Evolutionary conservation across 2,329 filamentous ascomycete species (phyloP), one percentile per base, ranked within the genome.

Genomic region (Trichophyton rubrum): DNA sequence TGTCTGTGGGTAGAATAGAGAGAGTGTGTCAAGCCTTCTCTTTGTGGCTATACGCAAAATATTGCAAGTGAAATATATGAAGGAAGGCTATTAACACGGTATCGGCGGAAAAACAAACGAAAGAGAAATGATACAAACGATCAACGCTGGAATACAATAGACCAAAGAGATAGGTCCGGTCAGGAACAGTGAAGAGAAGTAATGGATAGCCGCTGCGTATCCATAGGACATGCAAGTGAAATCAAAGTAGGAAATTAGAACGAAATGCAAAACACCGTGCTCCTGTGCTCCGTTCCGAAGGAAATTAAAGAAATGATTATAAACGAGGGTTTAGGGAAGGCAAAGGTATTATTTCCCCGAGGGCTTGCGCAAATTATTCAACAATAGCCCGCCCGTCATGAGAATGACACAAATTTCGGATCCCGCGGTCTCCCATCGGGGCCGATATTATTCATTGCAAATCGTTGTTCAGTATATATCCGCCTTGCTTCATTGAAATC

Each of bases 331-430:
- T 38, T 38, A 13, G 33, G 33, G 9, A 38, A 38, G 27, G 33
- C 9, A 38, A 3, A 38, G 9, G 33, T 13, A 38, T 38, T 38
- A 38, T 38, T 38, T 9, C 8, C 9, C 33, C 11, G 33, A 38
- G 33, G 33, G 33, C 8, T 13, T 38, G 33, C 33, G 33, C 33
- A 38, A 13, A 38, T 38, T 38, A 38, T 38, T 38, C n/a, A 5
- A 43, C 40, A 15, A 2, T 17, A 17, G 40, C 17, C 20, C 6
- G 15, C 53, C 38, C 17, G 17, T 80, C 70, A 88, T 62, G 86
- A 89, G 75, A 97, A 97, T 71, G 89, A 95, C 62, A 97, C 90
- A 71, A 96, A 95, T 78, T 96, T 96, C 64, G 91, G 90, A 77
- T 97, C 92, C 71, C 85, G 82, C 64, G 93, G 93, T 67, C 86